Conservation (phyloP, 805 yeast genomes). For the Zygotorulaspora chibaensis region DNA sequence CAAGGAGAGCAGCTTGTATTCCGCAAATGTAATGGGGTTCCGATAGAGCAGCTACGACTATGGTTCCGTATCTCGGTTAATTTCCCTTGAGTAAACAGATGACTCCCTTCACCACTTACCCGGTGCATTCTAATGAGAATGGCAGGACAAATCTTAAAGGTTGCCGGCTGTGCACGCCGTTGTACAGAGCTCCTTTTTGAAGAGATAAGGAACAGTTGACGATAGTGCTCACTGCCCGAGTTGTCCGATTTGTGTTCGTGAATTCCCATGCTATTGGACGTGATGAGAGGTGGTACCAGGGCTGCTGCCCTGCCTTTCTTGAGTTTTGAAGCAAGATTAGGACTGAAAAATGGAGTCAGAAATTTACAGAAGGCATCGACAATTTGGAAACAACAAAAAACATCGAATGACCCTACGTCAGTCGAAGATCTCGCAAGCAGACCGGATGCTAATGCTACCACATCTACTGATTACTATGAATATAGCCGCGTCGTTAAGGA, state of each 20-base stretch:
- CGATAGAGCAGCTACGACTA: no score
- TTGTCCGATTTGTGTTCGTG: no score
- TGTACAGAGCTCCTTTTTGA: not conserved
- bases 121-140: no score
- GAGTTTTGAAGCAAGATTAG: not conserved
- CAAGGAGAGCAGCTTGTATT: no score
- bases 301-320: not conserved
- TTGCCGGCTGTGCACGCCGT: no score
- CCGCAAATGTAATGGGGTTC: no score
- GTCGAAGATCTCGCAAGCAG: conserved; percentile 19
- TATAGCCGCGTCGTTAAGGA: conserved; percentile 39
- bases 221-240: not conserved
- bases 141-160: no score
- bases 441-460: conserved; percentile 73
- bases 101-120: no score
- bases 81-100: no score
- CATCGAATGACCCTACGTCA: conserved; percentile 10
- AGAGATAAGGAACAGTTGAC: not conserved
- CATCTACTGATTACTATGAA: conserved; percentile 57
- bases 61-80: no score
- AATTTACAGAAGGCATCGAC: not conserved
- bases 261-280: no score
- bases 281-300: not conserved
- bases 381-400: conserved; percentile 2
- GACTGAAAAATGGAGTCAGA: conserved; percentile 1